Percentiles rank a stretch among this genome's conserved stretches.
Conservation (phyloP, 2,329 filamentous ascomycete genomes). For the Aspergillus brunneoviolaceus region DNA sequence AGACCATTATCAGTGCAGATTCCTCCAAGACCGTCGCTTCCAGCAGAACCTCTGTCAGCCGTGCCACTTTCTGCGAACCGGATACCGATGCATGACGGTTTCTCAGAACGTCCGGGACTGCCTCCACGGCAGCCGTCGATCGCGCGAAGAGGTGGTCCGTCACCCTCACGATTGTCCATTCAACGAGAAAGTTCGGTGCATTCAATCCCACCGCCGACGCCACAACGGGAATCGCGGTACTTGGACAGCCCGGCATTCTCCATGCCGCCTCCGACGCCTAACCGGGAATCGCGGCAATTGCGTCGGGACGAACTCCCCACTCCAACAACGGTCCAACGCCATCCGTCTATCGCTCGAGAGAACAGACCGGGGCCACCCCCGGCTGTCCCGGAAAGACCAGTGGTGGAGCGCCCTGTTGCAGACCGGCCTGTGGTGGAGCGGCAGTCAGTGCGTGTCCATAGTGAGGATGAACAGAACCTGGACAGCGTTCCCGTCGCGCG, state of each 20-base stretch:
- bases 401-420: conserved; percentile 23
- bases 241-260: conserved; percentile 7
- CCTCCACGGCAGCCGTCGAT: conserved; percentile 42
- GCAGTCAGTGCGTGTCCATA: conserved; percentile 42
- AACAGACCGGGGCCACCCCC: conserved; percentile 20
- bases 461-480: conserved; percentile 49
- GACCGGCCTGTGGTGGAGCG: conserved; percentile 25
- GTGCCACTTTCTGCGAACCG: conserved; percentile 45
- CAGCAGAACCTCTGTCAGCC: conserved; percentile 22
- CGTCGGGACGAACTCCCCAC: conserved; percentile 20
- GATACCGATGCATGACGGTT: conserved; percentile 28
- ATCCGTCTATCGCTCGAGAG: conserved; percentile 32
- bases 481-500: conserved; percentile 54
- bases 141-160: conserved; percentile 22
- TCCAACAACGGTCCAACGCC: conserved; percentile 23
- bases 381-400: conserved; percentile 21
- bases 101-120: conserved; percentile 51
- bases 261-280: conserved; percentile 11
- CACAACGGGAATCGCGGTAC: conserved; percentile 16
- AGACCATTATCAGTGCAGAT: conserved; percentile 37
- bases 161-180: conserved; percentile 23
- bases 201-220: conserved; percentile 8
- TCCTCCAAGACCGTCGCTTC: conserved; percentile 24
- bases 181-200: conserved; percentile 5
- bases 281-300: conserved; percentile 15